A percentile compares a stretch with the other conserved stretches of the same genome.
Conservation (phyloP, 345 rosid species). For the Salix udensis region DNA sequence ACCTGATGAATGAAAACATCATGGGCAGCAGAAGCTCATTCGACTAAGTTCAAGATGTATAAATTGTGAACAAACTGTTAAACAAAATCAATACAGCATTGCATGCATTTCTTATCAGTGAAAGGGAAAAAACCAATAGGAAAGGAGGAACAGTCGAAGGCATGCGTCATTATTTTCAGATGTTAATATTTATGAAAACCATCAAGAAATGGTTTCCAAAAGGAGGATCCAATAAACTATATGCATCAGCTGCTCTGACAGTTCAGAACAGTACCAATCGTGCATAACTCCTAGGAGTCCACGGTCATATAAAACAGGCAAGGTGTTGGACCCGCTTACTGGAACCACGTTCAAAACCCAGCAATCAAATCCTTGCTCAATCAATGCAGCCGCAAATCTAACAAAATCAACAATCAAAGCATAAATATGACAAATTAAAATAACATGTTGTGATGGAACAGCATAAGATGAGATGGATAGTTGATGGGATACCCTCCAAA, state of each 20-base stretch:
- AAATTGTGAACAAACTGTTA: not conserved
- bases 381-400: conserved; percentile 89
- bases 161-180: not conserved
- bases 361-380: conserved; percentile 59
- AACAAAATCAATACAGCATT: not conserved
- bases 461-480: conserved; percentile 8
- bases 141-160: not conserved
- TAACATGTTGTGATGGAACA: not conserved
- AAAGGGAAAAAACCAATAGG: not conserved
- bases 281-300: conserved; percentile 94
- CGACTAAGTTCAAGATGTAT: not conserved
- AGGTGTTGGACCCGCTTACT: conserved; percentile 79
- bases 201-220: not conserved
- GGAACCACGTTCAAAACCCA: conserved; percentile 97
- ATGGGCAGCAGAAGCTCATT: not conserved
- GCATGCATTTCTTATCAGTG: not conserved
- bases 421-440: conserved; percentile 5
- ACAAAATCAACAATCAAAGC: conserved; percentile 26
- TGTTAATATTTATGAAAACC: not conserved
- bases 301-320: conserved; percentile 94
- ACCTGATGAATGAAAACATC: conserved; percentile 45
- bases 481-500: conserved; percentile 75
- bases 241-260: not conserved
- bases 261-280: conserved; percentile 66
- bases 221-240: not conserved